Evolutionary conservation across 192 early-diverging fungal species (phyloP), one percentile per base, ranked within the genome.

Genomic region (Piromyces finnis): DNA sequence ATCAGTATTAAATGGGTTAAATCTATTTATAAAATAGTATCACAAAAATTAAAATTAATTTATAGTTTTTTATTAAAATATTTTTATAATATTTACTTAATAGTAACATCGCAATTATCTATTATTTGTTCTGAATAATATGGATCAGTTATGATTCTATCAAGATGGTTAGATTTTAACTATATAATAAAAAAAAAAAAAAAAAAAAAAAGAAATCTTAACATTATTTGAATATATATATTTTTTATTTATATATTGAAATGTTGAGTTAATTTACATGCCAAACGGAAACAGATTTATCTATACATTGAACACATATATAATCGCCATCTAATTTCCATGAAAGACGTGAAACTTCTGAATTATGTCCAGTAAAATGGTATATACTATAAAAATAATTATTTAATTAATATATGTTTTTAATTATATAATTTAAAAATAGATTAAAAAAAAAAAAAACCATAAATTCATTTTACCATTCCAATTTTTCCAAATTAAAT

Each of bases 101-200:
- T 82, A 22, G 81, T 83, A 83, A 86, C 87, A 16, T 91, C 84
- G 13, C 86, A 84, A 80, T 51, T 51, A 22, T 90, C 92, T 28
- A 78, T 82, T 39, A 94, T 80, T 12, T 94, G 88, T 30, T 91
- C 91, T 1, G 84, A 84, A 5, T 86, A 89, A 30, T 84, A 77
- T 15, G 85, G 83, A 16, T 91, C 91, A 35, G 81, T 83, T 36
- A 90, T 86, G 30, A 91, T 83, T 27, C 94, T 86, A 82, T 94
- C 92, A 41, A 95, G 84, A 86, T 93, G 91, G 1, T 89, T 92
- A 0, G 93, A 89, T 87, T 94, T 93, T 79, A 94, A 85, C 88
- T 93, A 37, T 18, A 68, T 35, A 26, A 4, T 13, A 79, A 68
- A 18, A 37, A 28, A 27, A 59, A 14, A 27, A 77, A 28, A 41